Percentiles rank a stretch among this genome's conserved stretches.
These are phyloP conservation scores for Macroventuria anomochaeta DNA, from an alignment of 2,329 filamentous ascomycete genomes.

Conservation along the genomic window DNA sequence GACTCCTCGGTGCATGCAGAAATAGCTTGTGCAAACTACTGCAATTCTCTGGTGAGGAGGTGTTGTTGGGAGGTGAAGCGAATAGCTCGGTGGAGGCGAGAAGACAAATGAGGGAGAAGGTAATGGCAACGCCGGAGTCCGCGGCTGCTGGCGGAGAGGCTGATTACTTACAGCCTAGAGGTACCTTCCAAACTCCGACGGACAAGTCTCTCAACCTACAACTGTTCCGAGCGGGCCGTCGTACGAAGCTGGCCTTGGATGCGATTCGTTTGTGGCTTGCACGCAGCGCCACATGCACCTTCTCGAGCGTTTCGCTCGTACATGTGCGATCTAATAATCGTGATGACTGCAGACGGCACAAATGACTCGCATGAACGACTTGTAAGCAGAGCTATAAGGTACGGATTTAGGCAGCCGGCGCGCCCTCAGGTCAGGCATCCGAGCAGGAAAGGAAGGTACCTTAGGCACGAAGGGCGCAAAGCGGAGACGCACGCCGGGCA, in stretches of 20 bases:
- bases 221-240: not conserved
- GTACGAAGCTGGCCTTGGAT: not conserved
- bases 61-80: not conserved
- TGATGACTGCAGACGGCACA: conserved; percentile 3
- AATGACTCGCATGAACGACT: conserved; percentile 3
- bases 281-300: not conserved
- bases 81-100: not conserved
- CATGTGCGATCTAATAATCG: not conserved
- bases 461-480: conserved; percentile 3
- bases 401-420: conserved; percentile 7
- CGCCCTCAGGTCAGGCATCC: conserved; percentile 6
- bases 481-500: conserved; percentile 2
- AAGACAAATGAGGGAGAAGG: not conserved
- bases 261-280: not conserved
- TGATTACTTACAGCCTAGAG: not conserved
- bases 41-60: not conserved
- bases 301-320: not conserved
- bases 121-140: not conserved
- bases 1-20: conserved; percentile 1
- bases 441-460: not conserved
- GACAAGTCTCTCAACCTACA: not conserved
- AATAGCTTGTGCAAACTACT: not conserved
- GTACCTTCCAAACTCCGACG: not conserved
- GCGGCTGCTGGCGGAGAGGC: not conserved
- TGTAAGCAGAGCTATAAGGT: not conserved